Conservation (phyloP, 441 rosid species). For the Raphanus hybrid region DNA sequence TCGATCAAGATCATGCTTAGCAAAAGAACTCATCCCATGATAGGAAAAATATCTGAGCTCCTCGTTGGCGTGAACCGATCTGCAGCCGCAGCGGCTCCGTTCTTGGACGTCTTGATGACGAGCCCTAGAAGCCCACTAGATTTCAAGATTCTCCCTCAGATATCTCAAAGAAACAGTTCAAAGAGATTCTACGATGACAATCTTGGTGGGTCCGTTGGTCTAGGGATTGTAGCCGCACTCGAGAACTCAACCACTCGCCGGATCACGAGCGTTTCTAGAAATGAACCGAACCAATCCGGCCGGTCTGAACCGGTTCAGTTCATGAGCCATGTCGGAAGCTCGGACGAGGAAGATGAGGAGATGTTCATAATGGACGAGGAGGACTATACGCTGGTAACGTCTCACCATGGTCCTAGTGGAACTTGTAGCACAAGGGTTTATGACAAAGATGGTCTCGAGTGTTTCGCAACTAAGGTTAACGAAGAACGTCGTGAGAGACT, state of each 20-base stretch:
- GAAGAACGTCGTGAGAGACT: conserved; percentile 29
- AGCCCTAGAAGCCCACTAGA: conserved; percentile 45
- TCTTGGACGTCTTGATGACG: conserved; percentile 40
- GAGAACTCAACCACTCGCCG: conserved; percentile 38
- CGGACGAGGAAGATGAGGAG: conserved; percentile 46
- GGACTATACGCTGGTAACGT: conserved; percentile 58
- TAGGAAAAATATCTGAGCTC: conserved; percentile 45
- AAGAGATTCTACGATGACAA: conserved; percentile 38
- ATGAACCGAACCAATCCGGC: conserved; percentile 20
- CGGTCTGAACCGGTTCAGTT: conserved; percentile 48
- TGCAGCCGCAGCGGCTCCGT: conserved; percentile 29
- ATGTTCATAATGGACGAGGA: conserved; percentile 50
- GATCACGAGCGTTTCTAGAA: conserved; percentile 28
- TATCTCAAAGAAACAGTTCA: conserved; percentile 44
- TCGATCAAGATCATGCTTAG: conserved; percentile 33
- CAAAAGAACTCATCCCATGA: conserved; percentile 48
- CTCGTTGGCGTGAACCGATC: conserved; percentile 44
- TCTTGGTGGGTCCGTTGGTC: conserved; percentile 43
- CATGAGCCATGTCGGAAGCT: conserved; percentile 29
- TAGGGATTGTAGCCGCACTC: conserved; percentile 45
- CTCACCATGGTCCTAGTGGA: conserved; percentile 47
- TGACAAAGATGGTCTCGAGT: conserved; percentile 45
- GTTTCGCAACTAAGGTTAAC: conserved; percentile 25
- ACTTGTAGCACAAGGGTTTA: conserved; percentile 53
- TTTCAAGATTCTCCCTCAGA: conserved; percentile 41